A percentile compares a stretch with the other conserved stretches of the same genome.
Evolutionary conservation across 768 basidiomycete species (phyloP).

Genomic region (Trametes cinnabarina): DNA sequence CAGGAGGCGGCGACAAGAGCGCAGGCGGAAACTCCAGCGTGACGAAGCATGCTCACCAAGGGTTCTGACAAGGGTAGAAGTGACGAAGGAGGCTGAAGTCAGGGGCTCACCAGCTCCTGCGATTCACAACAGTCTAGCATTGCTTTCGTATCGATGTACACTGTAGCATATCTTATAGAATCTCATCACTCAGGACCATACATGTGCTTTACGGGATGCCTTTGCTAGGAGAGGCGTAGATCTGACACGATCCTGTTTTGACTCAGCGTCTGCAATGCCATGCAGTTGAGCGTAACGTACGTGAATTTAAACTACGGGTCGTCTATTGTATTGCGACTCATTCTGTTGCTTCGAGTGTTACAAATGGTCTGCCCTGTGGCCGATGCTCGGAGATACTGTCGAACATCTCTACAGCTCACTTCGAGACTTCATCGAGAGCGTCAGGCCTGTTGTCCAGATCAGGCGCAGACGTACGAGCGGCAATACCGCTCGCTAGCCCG

Average conservation of each 20-base stretch:
- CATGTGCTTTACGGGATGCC: no score
- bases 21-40: neutral
- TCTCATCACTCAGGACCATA: neutral
- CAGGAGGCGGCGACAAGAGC: conserved; percentile 3
- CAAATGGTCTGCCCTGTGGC: no score
- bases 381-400: no score
- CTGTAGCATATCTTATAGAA: conserved; percentile 6
- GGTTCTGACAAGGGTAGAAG: no score
- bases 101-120: neutral
- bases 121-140: conserved; percentile 2
- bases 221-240: no score
- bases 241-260: no score
- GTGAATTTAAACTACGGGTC: no score
- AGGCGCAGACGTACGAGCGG: conserved; percentile 13
- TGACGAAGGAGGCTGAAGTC: neutral
- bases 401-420: neutral
- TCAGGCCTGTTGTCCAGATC: conserved; percentile 19
- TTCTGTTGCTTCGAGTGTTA: no score
- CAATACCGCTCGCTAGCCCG: conserved; percentile 21
- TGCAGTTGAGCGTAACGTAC: no score
- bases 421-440: conserved; percentile 16
- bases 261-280: no score
- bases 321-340: no score
- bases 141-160: neutral
- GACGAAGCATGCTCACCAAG: no score